Conservation (phyloP, 2,329 filamentous ascomycete genomes). For the Colletotrichum sp. region DNA sequence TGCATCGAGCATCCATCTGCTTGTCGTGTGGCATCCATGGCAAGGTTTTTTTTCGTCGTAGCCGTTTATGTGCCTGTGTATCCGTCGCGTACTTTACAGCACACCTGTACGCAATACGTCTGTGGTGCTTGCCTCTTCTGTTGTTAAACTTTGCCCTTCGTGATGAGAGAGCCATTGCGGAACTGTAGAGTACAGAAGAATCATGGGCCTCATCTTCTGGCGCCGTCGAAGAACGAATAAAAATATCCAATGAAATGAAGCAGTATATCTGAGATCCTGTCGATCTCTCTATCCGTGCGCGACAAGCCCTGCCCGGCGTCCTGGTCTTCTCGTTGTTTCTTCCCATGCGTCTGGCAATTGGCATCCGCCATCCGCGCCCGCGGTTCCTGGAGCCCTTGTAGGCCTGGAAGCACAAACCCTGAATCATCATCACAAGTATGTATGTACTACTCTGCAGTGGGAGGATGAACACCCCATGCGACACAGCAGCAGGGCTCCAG, state of each 20-base stretch:
- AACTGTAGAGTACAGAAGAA: neutral
- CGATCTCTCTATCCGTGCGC: neutral
- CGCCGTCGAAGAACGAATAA: neutral
- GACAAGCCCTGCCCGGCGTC: neutral
- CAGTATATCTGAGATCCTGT: neutral
- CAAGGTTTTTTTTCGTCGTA: neutral
- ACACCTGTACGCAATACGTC: neutral
- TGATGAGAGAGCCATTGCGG: neutral
- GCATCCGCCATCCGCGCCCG: neutral
- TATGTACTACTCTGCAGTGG: neutral
- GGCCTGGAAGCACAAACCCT: neutral
- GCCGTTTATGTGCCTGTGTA: neutral
- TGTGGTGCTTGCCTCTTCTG: neutral
- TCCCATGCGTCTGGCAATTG: neutral
- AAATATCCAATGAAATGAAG: neutral
- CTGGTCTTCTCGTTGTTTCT: neutral
- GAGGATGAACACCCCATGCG: neutral
- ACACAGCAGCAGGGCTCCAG: neutral
- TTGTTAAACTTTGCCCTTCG: neutral
- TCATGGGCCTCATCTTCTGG: neutral
- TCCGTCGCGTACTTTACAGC: neutral
- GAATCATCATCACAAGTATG: neutral
- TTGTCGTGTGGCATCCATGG: slow-evolving; percentile 6
- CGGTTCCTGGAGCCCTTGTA: neutral
- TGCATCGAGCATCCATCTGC: slow-evolving; percentile 17